Percentiles rank a stretch among this genome's conserved stretches.
Conservation (phyloP, 2,329 filamentous ascomycete genomes). For the Colletotrichum chrysophilum region DNA sequence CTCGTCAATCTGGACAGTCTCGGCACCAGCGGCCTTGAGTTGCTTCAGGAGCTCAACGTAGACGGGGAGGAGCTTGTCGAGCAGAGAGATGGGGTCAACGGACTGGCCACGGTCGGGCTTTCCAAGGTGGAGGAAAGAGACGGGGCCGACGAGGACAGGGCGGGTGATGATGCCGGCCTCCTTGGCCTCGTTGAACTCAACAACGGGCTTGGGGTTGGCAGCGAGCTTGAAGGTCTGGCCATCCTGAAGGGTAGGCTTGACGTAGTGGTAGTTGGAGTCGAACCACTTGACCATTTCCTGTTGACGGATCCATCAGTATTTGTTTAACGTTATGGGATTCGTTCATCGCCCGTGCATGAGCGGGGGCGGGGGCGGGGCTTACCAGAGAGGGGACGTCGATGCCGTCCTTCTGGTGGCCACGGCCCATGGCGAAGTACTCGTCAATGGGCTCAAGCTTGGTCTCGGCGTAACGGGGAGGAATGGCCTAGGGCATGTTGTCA, state of each 20-base stretch:
- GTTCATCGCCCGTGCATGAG: constrained; percentile 38
- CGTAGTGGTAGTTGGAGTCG: constrained; percentile 99
- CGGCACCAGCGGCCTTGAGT: constrained; percentile 95
- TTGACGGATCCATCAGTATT: constrained; percentile 5
- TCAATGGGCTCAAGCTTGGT: constrained; percentile 87
- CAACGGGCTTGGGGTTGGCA: constrained; percentile 89
- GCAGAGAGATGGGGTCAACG: constrained; percentile 90
- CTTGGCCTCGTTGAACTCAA: constrained; percentile 96
- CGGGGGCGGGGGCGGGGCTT: constrained; percentile 18
- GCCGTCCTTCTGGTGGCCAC: constrained; percentile 94
- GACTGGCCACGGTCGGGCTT: constrained; percentile 97
- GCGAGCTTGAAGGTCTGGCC: constrained; percentile 94
- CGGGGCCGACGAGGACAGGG: constrained; percentile 92
- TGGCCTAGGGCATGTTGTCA: constrained; percentile 64
- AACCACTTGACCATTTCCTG: constrained; percentile 99
- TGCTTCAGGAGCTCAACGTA: constrained; percentile 92
- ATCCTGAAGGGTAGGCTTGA: constrained; percentile 98
- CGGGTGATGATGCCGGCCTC: constrained; percentile 92
- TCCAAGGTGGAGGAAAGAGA: constrained; percentile 96
- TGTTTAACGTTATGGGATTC: constrained; percentile 32
- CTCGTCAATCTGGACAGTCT: constrained; percentile 98
- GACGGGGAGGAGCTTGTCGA: constrained; percentile 91
- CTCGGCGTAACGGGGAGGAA: constrained; percentile 92
- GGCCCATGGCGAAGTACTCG: constrained; percentile 99
- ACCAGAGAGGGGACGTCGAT: constrained; percentile 86